phyloP scores from a whole-genome alignment of 345 rosid genomes.

The Luvunga scandens region DNA sequence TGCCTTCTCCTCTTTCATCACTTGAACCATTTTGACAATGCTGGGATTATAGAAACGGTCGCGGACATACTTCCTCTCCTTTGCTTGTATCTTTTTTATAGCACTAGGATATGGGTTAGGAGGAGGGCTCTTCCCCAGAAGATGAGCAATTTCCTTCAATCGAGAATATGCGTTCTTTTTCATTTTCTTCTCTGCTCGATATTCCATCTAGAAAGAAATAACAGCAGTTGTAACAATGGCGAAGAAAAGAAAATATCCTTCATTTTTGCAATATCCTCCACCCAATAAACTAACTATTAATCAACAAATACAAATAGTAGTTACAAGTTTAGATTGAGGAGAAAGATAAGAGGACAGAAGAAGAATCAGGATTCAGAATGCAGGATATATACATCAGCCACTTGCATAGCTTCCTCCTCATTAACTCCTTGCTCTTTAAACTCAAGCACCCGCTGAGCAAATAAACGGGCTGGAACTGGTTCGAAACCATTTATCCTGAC shows the following conservation, averaged over 20 bases:
- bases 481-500: slow-evolving; percentile 56
- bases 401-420: slow-evolving; percentile 69
- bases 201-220: slow-evolving; percentile 56
- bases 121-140: slow-evolving; percentile 71
- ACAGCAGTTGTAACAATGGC: neutral
- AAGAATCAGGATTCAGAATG: neutral
- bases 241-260: neutral
- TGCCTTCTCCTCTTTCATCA: slow-evolving; percentile 62
- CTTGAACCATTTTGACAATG: slow-evolving; percentile 41
- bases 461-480: slow-evolving; percentile 78
- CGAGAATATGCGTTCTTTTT: slow-evolving; percentile 71
- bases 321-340: neutral
- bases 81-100: slow-evolving; percentile 58
- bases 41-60: slow-evolving; percentile 54
- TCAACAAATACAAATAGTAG: neutral
- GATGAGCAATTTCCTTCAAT: slow-evolving; percentile 56
- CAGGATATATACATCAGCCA: slow-evolving; percentile 62
- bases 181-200: slow-evolving; percentile 52
- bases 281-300: neutral
- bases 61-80: slow-evolving; percentile 44
- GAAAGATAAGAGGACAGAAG: neutral
- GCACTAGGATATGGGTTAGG: slow-evolving; percentile 76
- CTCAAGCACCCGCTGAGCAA: slow-evolving; percentile 69
- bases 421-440: slow-evolving; percentile 73
- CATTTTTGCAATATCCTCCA: neutral